Conservation (phyloP, 805 yeast species). For the Lachancea nothofagi region DNA sequence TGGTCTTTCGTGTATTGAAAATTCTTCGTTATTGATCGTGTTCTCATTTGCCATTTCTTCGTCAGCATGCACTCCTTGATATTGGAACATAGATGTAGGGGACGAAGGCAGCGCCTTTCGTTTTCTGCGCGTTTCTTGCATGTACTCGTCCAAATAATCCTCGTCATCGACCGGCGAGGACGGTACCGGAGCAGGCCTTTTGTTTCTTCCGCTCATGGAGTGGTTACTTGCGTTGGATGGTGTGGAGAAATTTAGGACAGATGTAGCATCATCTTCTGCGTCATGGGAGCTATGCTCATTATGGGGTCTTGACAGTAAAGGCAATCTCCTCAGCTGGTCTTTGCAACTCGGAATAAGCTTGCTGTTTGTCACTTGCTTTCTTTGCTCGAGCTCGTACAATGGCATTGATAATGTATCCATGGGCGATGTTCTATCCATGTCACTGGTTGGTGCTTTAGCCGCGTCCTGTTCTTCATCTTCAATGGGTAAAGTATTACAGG, state of each 20-base stretch:
- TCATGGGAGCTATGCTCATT: conserved; percentile 5
- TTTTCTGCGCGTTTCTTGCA: conserved; percentile 16
- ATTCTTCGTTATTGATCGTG: conserved; percentile 18
- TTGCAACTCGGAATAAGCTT: conserved; percentile 20
- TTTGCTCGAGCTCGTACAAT: conserved; percentile 28
- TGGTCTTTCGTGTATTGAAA: conserved; percentile 11
- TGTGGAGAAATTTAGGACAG: conserved; percentile 18
- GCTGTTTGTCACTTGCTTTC: conserved; percentile 1
- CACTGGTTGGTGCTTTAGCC: conserved; percentile 15
- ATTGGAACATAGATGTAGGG: conserved; percentile 29
- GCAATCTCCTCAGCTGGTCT: conserved; percentile 29
- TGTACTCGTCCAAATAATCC: conserved; percentile 10
- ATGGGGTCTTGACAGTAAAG: conserved; percentile 16
- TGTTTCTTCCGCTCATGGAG: background rate
- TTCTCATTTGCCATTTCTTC: conserved; percentile 9
- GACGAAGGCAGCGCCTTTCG: conserved; percentile 31
- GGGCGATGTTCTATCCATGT: conserved; percentile 31
- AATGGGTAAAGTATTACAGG: conserved; percentile 15
- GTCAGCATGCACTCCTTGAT: conserved; percentile 16
- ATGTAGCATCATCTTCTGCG: conserved; percentile 20
- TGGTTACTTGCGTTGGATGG: conserved; percentile 10
- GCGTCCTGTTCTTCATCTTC: conserved; percentile 15
- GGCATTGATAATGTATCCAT: conserved; percentile 34
- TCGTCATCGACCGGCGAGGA: conserved; percentile 9
- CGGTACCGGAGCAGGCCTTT: conserved; percentile 6